Conservation (phyloP, 768 basidiomycete species). For the Leccinum barrowsii region DNA sequence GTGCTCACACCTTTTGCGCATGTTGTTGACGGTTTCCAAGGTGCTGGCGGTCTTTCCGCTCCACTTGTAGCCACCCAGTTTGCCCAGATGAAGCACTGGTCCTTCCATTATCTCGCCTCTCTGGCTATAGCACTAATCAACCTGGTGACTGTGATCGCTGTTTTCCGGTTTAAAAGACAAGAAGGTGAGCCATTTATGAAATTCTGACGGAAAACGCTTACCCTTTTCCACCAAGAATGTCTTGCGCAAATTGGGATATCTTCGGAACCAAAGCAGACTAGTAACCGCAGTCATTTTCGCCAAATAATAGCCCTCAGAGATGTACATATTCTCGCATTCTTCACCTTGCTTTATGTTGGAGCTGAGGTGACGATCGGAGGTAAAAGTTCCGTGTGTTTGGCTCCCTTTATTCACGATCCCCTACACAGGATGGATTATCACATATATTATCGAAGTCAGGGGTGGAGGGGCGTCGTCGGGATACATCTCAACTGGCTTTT, state of each 20-base stretch:
- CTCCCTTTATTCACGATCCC: neutral
- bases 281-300: slow-evolving; percentile 38
- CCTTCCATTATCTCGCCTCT: slow-evolving; percentile 46
- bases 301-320: slow-evolving; percentile 43
- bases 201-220: neutral
- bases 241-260: slow-evolving; percentile 35
- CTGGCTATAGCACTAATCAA: slow-evolving; percentile 64
- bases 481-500: slow-evolving; percentile 45
- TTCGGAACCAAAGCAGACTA: slow-evolving; percentile 18
- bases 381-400: slow-evolving; percentile 9
- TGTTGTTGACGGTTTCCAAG: slow-evolving; percentile 16
- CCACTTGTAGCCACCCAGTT: slow-evolving; percentile 58
- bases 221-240: slow-evolving; percentile 29
- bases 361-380: slow-evolving; percentile 51
- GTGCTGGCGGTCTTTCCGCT: slow-evolving; percentile 47
- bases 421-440: slow-evolving; percentile 61
- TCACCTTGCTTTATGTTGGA: slow-evolving; percentile 47
- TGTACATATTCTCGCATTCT: slow-evolving; percentile 46
- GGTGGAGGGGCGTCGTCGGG: slow-evolving; percentile 44
- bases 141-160: slow-evolving; percentile 41
- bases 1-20: neutral
- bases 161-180: slow-evolving; percentile 65
- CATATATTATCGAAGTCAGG: slow-evolving; percentile 45
- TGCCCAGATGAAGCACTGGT: slow-evolving; percentile 35
- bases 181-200: slow-evolving; percentile 43